Conservation (phyloP, 305 asterid genomes). For the Lippia alba region DNA sequence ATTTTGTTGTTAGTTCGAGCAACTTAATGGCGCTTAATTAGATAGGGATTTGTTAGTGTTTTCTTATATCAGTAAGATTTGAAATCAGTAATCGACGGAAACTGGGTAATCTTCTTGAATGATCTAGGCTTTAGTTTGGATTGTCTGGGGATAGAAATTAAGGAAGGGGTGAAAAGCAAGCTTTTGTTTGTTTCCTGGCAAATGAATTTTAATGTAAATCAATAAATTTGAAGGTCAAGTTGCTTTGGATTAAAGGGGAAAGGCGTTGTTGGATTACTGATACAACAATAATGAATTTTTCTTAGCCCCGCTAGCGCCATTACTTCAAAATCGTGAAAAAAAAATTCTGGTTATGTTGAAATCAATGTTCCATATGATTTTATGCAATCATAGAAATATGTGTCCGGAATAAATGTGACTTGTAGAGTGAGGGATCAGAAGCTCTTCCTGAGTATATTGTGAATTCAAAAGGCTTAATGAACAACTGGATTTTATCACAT, state of each 20-base stretch:
- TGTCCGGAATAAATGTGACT: slow-evolving; percentile 2
- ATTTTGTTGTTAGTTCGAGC: slow-evolving; percentile 20
- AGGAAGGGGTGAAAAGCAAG: slow-evolving; percentile 10
- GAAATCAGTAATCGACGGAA: neutral
- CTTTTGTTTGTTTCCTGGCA: neutral
- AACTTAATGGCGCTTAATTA: neutral
- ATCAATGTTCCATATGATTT: slow-evolving; percentile 1
- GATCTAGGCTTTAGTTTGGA: neutral
- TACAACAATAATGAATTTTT: neutral
- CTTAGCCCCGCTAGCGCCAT: neutral
- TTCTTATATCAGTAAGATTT: too few species aligned
- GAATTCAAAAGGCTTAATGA: neutral
- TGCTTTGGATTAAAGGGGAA: neutral
- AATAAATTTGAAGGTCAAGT: slow-evolving; percentile 20
- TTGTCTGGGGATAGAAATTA: slow-evolving; percentile 1
- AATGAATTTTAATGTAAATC: slow-evolving; percentile 2
- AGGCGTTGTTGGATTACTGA: slow-evolving; percentile 1
- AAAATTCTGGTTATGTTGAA: slow-evolving; percentile 1
- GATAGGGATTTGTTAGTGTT: too few species aligned
- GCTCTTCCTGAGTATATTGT: neutral
- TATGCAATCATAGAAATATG: neutral
- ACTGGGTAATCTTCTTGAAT: neutral
- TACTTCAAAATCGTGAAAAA: slow-evolving; percentile 13
- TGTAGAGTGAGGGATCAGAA: slow-evolving; percentile 1
- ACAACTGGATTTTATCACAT: neutral